Percentiles rank a stretch among this genome's conserved stretches.
These are phyloP conservation scores for Russula lepida DNA, from an alignment of 768 basidiomycete genomes.

Conservation along the genomic window DNA sequence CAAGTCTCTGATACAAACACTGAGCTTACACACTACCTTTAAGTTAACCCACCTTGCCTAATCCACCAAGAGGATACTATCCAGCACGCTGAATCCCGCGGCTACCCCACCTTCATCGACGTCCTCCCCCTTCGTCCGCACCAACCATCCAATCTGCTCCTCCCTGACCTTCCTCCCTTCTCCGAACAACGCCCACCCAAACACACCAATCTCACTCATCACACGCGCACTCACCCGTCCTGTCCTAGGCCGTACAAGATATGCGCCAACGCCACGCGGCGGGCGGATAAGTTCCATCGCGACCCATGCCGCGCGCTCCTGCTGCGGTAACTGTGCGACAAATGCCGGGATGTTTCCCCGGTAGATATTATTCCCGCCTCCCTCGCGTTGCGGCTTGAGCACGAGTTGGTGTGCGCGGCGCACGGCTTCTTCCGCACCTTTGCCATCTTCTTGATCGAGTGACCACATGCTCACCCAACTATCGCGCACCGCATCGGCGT, in stretches of 20 bases:
- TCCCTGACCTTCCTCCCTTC: conserved; percentile 40
- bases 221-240: conserved; percentile 48
- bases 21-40: no score
- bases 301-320: conserved; percentile 81
- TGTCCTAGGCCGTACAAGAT: conserved; percentile 65
- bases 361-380: conserved; percentile 96
- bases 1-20: no score
- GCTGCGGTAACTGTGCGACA: conserved; percentile 48
- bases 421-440: conserved; percentile 45
- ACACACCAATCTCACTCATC: conserved; percentile 86
- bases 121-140: conserved; percentile 84
- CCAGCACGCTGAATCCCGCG: conserved; percentile 42
- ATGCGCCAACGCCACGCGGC: conserved; percentile 57
- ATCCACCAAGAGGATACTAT: conserved; percentile 35
- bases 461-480: conserved; percentile 92
- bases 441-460: conserved; percentile 36
- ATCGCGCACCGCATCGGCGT: conserved; percentile 47
- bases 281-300: conserved; percentile 90
- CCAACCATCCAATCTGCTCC: conserved; percentile 69
- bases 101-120: conserved; percentile 84
- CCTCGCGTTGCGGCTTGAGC: conserved; percentile 96
- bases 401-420: conserved; percentile 52
- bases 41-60: no score
- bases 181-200: conserved; percentile 80
- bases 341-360: conserved; percentile 72